Conservation (phyloP, 208 protist genomes). For the Trichomonas tenax region DNA sequence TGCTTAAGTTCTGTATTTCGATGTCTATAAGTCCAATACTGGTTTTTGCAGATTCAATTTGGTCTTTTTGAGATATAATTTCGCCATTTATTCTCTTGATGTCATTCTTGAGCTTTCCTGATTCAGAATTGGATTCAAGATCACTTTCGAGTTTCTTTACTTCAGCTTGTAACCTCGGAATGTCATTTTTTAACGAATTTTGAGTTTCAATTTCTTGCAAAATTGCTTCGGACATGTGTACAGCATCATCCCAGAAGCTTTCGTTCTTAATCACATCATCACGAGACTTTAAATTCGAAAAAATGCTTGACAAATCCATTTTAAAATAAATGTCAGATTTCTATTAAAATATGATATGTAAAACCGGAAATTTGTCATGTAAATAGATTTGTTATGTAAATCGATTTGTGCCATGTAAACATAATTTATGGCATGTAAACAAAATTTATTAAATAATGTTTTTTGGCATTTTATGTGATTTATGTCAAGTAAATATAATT, state of each 20-base stretch:
- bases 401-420: too few species aligned
- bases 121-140: neutral
- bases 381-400: too few species aligned
- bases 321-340: too few species aligned
- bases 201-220: neutral
- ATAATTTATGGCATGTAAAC: too few species aligned
- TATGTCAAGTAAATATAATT: too few species aligned
- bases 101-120: neutral
- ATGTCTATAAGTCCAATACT: neutral
- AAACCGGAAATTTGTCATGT: too few species aligned
- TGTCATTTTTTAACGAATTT: neutral
- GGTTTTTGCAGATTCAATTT: neutral
- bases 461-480: too few species aligned
- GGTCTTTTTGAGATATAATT: neutral
- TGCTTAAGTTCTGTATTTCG: neutral
- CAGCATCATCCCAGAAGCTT: neutral
- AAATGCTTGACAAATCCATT: neutral
- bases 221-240: neutral
- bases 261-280: neutral
- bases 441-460: too few species aligned
- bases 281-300: neutral
- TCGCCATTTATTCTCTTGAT: neutral
- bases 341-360: too few species aligned
- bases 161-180: neutral
- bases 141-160: neutral